A percentile compares a stretch with the other conserved stretches of the same genome.
These are phyloP conservation scores for Penicillium sp. DNA, from an alignment of 2,329 filamentous ascomycete species.

Conservation along the genomic window DNA sequence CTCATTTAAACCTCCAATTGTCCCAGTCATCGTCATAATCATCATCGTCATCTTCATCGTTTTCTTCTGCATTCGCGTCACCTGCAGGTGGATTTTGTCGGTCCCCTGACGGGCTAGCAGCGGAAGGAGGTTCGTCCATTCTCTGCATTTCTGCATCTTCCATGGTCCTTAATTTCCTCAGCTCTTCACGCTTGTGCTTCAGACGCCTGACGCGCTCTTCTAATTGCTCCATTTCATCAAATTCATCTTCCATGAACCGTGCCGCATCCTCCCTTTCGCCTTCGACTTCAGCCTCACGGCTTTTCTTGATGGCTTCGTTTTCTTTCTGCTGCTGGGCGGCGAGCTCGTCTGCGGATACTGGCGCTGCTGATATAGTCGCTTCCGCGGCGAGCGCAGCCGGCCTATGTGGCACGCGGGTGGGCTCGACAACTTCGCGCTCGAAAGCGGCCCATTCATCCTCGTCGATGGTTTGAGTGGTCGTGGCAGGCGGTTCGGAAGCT, in stretches of 20 bases:
- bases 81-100: too few relatives aligned
- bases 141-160: too few relatives aligned
- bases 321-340: slow-evolving; percentile 47
- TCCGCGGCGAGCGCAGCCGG: slow-evolving; percentile 31
- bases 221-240: slow-evolving; percentile 73
- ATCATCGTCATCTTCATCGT: slow-evolving; percentile 43
- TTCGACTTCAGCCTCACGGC: slow-evolving; percentile 49
- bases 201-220: slow-evolving; percentile 61
- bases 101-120: too few relatives aligned
- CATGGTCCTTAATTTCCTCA: too few relatives aligned
- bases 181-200: slow-evolving; percentile 61
- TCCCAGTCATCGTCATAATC: too few relatives aligned
- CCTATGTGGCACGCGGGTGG: slow-evolving; percentile 29
- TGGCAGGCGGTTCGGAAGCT: too few relatives aligned
- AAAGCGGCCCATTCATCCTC: slow-evolving; percentile 82
- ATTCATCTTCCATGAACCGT: slow-evolving; percentile 63
- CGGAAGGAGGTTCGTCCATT: too few relatives aligned
- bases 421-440: slow-evolving; percentile 64
- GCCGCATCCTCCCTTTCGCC: slow-evolving; percentile 69
- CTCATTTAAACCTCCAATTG: slow-evolving; percentile 36
- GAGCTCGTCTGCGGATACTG: slow-evolving; percentile 56
- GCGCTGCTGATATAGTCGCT: slow-evolving; percentile 60
- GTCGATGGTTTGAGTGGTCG: too few relatives aligned
- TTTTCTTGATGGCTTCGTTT: slow-evolving; percentile 39
- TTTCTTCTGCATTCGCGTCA: slow-evolving; percentile 50